Evolutionary conservation across 1,284 basidiomycete genomes (phyloP), one percentile per base, ranked within the genome.

Genomic region (Cystobasidiaceae sp.): DNA sequence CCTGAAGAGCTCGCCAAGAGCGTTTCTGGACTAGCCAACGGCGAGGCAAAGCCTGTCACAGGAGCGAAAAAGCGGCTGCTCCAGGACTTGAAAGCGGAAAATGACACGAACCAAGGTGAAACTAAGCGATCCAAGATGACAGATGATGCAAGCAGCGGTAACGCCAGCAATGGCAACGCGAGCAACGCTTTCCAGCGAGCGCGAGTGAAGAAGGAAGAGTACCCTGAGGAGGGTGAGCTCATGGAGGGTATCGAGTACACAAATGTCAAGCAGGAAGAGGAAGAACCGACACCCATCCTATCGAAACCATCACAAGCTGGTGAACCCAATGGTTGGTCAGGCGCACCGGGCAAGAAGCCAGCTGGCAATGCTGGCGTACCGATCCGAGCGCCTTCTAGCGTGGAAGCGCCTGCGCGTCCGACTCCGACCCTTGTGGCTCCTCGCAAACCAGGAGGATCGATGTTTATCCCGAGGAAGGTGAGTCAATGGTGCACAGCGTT

Each of bases 381-480:
- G 11, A 11, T 39, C 37, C 37, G 37, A 39, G 11, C 37, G 6
- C 15, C 54, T 17, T 15, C 17, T 34, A 37, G 39, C 23, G 15
- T 37, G 25, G 34, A 4, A 37, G 39, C 54, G 15, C 13, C 9
- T 15, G 21, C 13, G 21, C 17, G 21, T 50, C 27, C 21, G 19
- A 39, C 37, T 3, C 58, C 58, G 2, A n/a, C 19, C 15, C 23
- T 52, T 25, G 49, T 52, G 3, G 49, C 61, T n/a, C 51, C 61
- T 0, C 37, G 45, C n/a, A 64, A 64, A 43, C 61, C 61, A 4
- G 50, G 49, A 19, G 37, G 39, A 23, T 64, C 61, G n/a, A 55
- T 64, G 61, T 64, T 64, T 27, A 64, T 64, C 27, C 51, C 50
- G 30, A 21, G 61, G 5, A 64, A 64, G 52, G 61, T 64, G n/a